Conservation (phyloP, 2,329 filamentous ascomycete genomes). For the Colletotrichum chlorophyti region DNA sequence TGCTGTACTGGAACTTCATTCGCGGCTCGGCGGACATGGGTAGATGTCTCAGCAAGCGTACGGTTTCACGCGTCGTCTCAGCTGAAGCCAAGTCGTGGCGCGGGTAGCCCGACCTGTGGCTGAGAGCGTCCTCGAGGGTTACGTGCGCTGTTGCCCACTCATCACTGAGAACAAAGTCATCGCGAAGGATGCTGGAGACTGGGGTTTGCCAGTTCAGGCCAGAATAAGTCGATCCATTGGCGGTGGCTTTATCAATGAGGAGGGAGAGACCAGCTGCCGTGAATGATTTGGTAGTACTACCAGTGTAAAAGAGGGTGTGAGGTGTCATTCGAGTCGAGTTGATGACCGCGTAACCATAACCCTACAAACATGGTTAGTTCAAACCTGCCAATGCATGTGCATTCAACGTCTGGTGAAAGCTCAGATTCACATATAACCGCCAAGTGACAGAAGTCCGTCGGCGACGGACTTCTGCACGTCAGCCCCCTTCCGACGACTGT, state of each 20-base stretch:
- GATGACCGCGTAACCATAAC: constrained; percentile 44
- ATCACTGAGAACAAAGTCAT: constrained; percentile 59
- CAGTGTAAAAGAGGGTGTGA: constrained; percentile 61
- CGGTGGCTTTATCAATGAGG: constrained; percentile 48
- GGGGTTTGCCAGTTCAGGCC: constrained; percentile 53
- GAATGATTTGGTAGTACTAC: constrained; percentile 63
- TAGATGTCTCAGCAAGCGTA: constrained; percentile 52
- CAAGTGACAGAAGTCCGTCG: no score
- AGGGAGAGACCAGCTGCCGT: constrained; percentile 56
- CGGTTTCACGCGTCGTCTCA: constrained; percentile 42
- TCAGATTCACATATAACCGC: not conserved
- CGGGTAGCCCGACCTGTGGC: constrained; percentile 59
- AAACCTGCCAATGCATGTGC: not conserved
- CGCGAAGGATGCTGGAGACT: constrained; percentile 52
- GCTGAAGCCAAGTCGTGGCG: constrained; percentile 43
- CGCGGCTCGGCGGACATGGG: constrained; percentile 51
- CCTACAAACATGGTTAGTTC: constrained; percentile 38
- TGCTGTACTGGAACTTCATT: constrained; percentile 54
- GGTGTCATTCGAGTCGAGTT: constrained; percentile 45
- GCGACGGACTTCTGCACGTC: no score
- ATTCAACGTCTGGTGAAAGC: not conserved
- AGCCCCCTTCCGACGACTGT: not conserved
- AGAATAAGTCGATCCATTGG: constrained; percentile 38
- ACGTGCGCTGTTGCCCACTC: constrained; percentile 53
- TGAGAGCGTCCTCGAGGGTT: constrained; percentile 61